Base-by-base conservation (phyloP, 805 yeast species). In the Metschnikowia koreensis region DNA sequence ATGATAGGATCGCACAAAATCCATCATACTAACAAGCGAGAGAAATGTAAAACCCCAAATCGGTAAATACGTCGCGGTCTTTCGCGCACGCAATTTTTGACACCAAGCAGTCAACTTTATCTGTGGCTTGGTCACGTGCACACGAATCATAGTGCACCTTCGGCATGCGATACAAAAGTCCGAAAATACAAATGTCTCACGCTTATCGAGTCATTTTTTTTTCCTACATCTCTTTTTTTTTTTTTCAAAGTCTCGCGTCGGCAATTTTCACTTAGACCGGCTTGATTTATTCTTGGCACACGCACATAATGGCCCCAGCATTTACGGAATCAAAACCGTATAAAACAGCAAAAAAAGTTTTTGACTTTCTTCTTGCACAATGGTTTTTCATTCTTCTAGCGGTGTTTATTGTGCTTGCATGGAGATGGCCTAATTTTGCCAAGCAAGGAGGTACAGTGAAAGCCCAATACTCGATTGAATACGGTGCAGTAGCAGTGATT, bases 401-500 rank as follows among this genome's bases (percentile, higher is more conserved):
- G 0, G 79, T 86, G 1, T 82, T 87, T 50, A 79, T 91, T 38
- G 85, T 87, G 8, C 75, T 90, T 34, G 94, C 96, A 0, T 79
- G 84, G 58, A 81, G 82, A 62, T 89, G 82, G 54, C 97, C 97
- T 1, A 77, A 83, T 50, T 89, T 91, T 68, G 97, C 96, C 1
- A 79, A 89, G 51, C 87, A 83, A 58, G 93, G 89, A 13, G 97
- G 97, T 1, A 73, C 83, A 13, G 81, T 90, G 37, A 74, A 79
- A 54, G 92, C 85, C 6, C 82, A 90, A 64, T 89, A 88, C 65
- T 73, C 89, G 41, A 87, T 91, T 34, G 86, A 86, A 11, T 91
- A 90, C 64, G 89, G 91, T 36, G 96, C 96, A 0, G 96, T 90
- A 15, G 96, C 96, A 0, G 70, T 88, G 42, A 91, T 91, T 53